Base-by-base conservation (phyloP, 179 eudicot genomes). In the Beta corolliflora region DNA sequence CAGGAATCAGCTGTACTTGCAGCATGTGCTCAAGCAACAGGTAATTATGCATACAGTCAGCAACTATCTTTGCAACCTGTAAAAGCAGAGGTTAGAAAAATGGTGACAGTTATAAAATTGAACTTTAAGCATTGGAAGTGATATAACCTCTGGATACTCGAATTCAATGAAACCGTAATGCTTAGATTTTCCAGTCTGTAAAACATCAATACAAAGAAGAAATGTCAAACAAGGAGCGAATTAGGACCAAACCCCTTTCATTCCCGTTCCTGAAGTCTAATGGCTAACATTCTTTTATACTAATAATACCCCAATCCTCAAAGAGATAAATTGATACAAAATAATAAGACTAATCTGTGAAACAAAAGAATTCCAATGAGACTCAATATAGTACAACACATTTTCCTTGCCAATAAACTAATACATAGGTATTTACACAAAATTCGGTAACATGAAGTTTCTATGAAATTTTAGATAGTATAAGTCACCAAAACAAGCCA, bases 121-220 rank as follows among this genome's bases (percentile, higher is more conserved):
- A 29, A 41, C 50, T 46, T 64, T 19, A 60, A 19, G 25, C 41
- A 48, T 5, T 68, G 25, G 9, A 60, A 23, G 58, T 54, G 5
- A 13, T 25, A 53, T 18, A 19, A 93, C 97, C 98, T 93, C 98
- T 77, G 97, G 93, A 67, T 90, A 91, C 86, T 91, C 96, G 45
- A 94, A 94, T 78, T 93, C 93, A 41, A 94, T 85, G 89, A 93
- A 94, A 68, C 97, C 98, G 84, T 89, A 92, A 84, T 94, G 97
- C 94, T 92, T 93, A 55, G 97, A 91, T 73, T 92, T 92, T 76
- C 96, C 98, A 0, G 98, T 94, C 95, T 91, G 90, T 48, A 69
- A 79, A 60, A 45, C 74, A 79, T 63, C 55, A 64, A 63, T 4
- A 48, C 56, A 77, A 8, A 41, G 29, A 46, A 41, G 16, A 46